Conservation (phyloP, 129 eudicot species). For the Arctium lappa region DNA sequence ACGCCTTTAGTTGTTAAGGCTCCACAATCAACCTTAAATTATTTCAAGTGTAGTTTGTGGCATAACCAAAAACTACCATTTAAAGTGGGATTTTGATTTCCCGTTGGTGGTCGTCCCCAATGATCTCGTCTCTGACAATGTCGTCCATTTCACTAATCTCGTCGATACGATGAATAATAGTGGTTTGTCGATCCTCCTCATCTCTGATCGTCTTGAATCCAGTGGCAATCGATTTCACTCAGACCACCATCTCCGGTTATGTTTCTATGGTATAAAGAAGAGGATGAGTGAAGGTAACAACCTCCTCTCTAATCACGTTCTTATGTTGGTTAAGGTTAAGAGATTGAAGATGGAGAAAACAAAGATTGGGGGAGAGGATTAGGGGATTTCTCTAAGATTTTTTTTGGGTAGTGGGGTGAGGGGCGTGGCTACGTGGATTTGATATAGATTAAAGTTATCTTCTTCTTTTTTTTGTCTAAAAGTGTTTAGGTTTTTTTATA, state of each 20-base stretch:
- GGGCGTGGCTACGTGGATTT: too few species aligned
- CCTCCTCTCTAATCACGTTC: not conserved
- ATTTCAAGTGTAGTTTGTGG: not conserved
- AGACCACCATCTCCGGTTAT: not conserved
- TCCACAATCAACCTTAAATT: too few species aligned
- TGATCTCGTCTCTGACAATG: not conserved
- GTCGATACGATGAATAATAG: not conserved
- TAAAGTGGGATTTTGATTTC: not conserved
- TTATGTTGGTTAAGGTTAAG: not conserved
- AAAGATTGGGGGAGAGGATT: not conserved
- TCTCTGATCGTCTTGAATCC: not conserved
- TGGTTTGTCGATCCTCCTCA: not conserved
- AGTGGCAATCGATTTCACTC: not conserved
- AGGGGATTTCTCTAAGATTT: too few species aligned
- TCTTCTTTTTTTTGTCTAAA: too few species aligned
- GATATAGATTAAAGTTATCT: too few species aligned
- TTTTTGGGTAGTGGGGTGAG: too few species aligned
- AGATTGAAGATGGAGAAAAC: not conserved
- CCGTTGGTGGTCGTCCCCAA: not conserved
- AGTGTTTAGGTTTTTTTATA: too few species aligned
- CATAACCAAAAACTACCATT: not conserved
- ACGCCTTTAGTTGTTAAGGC: too few species aligned
- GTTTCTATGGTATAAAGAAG: not conserved
- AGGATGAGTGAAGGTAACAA: not conserved
- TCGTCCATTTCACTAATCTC: not conserved